These are phyloP conservation scores for Berberis thunbergii DNA, from an alignment of 164 flowering plant genomes.

Conservation along the genomic window DNA sequence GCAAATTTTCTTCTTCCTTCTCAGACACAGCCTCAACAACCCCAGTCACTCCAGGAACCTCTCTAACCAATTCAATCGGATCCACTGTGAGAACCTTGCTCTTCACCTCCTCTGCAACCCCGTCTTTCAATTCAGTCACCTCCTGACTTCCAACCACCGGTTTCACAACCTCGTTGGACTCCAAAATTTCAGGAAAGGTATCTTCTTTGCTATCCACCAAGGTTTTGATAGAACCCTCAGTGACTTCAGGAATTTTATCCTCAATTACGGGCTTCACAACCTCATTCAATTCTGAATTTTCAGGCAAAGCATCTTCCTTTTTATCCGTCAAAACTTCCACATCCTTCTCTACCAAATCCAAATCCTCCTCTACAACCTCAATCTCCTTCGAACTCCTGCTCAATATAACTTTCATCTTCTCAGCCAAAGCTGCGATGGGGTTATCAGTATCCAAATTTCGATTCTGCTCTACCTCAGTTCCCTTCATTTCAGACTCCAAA, in stretches of 20 bases:
- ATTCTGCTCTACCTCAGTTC: neutral
- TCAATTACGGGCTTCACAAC: neutral
- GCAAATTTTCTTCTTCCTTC: neutral
- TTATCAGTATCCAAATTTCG: neutral
- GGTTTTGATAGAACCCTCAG: neutral
- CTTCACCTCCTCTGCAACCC: no score
- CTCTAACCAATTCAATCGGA: no score
- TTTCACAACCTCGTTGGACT: no score
- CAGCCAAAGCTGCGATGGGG: neutral
- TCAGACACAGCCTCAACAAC: no score
- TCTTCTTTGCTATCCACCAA: conserved; percentile 1
- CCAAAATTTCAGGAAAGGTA: neutral
- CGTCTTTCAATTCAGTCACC: no score
- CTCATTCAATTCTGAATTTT: neutral
- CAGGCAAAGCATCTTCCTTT: neutral
- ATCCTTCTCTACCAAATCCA: neutral
- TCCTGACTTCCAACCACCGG: no score
- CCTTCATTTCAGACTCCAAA: neutral
- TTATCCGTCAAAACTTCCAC: neutral
- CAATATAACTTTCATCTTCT: no score
- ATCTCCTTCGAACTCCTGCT: no score
- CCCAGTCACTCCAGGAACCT: no score
- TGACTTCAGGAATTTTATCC: neutral
- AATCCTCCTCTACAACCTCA: no score
- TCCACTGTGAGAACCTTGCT: no score